Percentiles rank a stretch among this genome's conserved stretches.
Evolutionary conservation across 345 rosid genomes (phyloP).

Genomic region (Eucalyptus polybractea): DNA sequence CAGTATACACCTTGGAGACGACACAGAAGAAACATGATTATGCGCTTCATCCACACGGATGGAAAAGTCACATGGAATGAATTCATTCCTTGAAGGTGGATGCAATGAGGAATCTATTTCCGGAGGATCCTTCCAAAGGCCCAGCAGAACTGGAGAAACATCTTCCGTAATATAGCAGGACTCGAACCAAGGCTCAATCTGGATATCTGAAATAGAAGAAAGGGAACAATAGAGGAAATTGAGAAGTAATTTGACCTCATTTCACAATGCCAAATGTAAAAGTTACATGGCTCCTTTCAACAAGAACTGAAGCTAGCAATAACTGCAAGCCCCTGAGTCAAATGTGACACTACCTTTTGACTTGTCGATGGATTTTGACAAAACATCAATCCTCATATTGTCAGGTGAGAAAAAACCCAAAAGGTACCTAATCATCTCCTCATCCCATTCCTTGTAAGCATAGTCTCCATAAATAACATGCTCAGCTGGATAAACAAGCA

Average conservation of each 20-base stretch:
- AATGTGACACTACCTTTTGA: conserved; percentile 38
- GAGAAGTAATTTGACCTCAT: not conserved
- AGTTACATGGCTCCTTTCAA: not conserved
- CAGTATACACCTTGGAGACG: conserved; percentile 55
- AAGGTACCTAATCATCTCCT: conserved; percentile 42
- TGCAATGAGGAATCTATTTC: conserved; percentile 60
- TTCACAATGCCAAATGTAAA: not conserved
- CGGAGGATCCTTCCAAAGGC: conserved; percentile 68
- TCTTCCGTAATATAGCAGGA: conserved; percentile 62
- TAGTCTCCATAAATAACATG: conserved; percentile 86
- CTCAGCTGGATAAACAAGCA: conserved; percentile 74
- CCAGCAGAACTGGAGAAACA: conserved; percentile 52
- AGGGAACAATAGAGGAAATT: not conserved
- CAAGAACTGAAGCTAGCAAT: not conserved
- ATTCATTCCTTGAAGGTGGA: conserved; percentile 71
- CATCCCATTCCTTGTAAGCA: conserved; percentile 78
- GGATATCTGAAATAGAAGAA: conserved; percentile 37
- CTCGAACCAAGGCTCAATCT: conserved; percentile 85
- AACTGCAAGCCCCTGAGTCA: not conserved
- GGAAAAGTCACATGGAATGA: conserved; percentile 81
- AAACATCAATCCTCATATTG: conserved; percentile 92
- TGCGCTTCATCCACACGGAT: conserved; percentile 28
- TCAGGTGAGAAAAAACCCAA: conserved; percentile 65
- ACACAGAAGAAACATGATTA: conserved; percentile 7
- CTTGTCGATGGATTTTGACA: conserved; percentile 51